phyloP scores from a whole-genome alignment of 2,329 filamentous ascomycete genomes.

The Sporothrix curviconia region DNA sequence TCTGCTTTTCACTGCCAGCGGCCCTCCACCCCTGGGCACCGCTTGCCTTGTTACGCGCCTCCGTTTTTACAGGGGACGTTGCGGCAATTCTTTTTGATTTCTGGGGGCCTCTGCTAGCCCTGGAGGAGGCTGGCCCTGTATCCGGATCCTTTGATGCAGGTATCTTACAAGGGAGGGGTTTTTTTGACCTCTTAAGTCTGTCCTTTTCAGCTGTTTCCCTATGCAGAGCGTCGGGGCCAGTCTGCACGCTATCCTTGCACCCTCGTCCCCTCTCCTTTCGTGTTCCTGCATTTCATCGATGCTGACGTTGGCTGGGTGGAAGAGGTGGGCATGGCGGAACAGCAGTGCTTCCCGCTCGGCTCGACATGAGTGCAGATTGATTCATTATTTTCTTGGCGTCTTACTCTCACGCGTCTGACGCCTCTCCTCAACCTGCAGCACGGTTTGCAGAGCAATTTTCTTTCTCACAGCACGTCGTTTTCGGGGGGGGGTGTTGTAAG shows the following conservation, averaged over 20 bases:
- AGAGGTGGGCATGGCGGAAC: not conserved
- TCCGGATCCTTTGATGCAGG: no score
- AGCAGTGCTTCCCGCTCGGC: not conserved
- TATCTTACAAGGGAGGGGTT: no score
- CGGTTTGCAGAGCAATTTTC: not conserved
- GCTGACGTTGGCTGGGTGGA: not conserved
- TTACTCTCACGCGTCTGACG: no score
- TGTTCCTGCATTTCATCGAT: not conserved
- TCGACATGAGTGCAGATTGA: no score
- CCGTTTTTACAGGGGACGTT: not conserved
- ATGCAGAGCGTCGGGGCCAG: no score
- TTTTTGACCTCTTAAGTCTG: no score
- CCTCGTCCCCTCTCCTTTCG: not conserved
- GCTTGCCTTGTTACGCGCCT: slow-evolving; percentile 3
- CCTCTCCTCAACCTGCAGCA: not conserved
- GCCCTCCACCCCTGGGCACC: not conserved
- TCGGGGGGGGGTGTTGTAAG: no score
- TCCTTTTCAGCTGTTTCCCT: no score
- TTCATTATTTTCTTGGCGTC: no score
- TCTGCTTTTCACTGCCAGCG: not conserved
- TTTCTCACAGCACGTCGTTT: not conserved
- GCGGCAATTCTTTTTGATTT: not conserved
- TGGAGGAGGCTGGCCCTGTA: no score
- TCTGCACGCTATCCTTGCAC: not conserved
- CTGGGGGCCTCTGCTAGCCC: no score